Evolutionary conservation across 2,329 filamentous ascomycete species (phyloP).

Genomic region (Mariannaea elegans): DNA sequence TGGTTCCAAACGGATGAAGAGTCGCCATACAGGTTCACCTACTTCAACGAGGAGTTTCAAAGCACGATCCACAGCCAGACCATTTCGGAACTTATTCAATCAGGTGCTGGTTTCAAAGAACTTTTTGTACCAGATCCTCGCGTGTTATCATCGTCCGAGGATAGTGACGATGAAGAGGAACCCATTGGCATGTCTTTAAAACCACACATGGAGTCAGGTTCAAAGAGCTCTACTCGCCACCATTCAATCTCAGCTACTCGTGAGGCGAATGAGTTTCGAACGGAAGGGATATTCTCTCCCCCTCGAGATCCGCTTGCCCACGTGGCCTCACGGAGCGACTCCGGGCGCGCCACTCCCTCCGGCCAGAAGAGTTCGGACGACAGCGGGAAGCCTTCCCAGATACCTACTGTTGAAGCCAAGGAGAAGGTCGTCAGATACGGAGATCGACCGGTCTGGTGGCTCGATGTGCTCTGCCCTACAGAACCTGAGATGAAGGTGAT

Average conservation of each 20-base stretch:
- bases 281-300: slow-evolving; percentile 42
- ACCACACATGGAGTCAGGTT: slow-evolving; percentile 48
- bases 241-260: slow-evolving; percentile 50
- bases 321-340: slow-evolving; percentile 45
- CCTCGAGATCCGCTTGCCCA: slow-evolving; percentile 42
- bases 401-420: slow-evolving; percentile 29
- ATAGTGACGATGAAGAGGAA: slow-evolving; percentile 68
- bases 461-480: slow-evolving; percentile 90
- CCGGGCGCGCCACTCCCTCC: slow-evolving; percentile 59
- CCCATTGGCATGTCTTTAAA: slow-evolving; percentile 37
- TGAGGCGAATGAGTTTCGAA: slow-evolving; percentile 27
- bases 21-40: slow-evolving; percentile 92
- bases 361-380: slow-evolving; percentile 51
- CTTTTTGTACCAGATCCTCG: slow-evolving; percentile 91
- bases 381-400: slow-evolving; percentile 29
- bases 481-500: slow-evolving; percentile 96
- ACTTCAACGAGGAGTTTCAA: slow-evolving; percentile 97
- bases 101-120: slow-evolving; percentile 83
- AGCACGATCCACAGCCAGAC: slow-evolving; percentile 96
- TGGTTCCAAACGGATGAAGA: slow-evolving; percentile 94
- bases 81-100: slow-evolving; percentile 90
- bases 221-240: slow-evolving; percentile 56
- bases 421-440: slow-evolving; percentile 69
- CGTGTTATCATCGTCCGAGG: slow-evolving; percentile 76
- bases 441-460: slow-evolving; percentile 93